Evolutionary conservation across 495 filamentous ascomycete genomes (phyloP), one percentile per base, ranked within the genome.

Genomic region (Xylaria cubensis): DNA sequence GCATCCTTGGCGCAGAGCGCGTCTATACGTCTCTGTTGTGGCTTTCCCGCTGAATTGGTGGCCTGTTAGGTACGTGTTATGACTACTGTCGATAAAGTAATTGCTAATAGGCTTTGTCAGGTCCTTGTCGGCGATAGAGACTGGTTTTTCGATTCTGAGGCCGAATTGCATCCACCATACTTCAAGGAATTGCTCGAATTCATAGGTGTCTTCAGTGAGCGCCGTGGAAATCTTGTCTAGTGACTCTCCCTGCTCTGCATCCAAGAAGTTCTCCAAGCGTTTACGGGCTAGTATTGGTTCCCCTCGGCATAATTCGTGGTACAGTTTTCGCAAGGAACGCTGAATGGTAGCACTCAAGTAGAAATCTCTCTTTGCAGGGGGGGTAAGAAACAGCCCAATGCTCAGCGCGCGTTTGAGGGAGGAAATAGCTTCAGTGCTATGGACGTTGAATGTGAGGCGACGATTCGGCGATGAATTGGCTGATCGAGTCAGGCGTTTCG

Each of bases 21-120:
- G 89, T 69, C 88, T 92, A 79, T 97, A 98, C 19, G 92, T 90
- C 64, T 93, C 92, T 7, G 92, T 89, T 36, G 91, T 94, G 56
- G 92, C 90, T 64, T 91, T 88, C 55, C 93, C 93, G 50, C 90
- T 92, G 10, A 97, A 84, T 80, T 98, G 95, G 75, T 97, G 94
- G 0, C 95, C 96, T 0, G 91, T 91, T 72, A 98, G 85, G 77
- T 98, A 98, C 0, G 95, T 98, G 79, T 98, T 98, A 82, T 98
- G 95, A 73, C 92, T 95, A 39, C 91, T 93, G 55, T 91, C 95
- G 74, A 98, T 93, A 77, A 93, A 98, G 82, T 98, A 98, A 73
- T 94, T 92, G 72, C 90, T 92, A 53, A 98, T 86, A 17, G 94
- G 93, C 39, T 80, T 80, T 1, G 80, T 79, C 21, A 78, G 58